Evolutionary conservation across 139 green algal species (phyloP).

Genomic region (Coelastrella sp.): DNA sequence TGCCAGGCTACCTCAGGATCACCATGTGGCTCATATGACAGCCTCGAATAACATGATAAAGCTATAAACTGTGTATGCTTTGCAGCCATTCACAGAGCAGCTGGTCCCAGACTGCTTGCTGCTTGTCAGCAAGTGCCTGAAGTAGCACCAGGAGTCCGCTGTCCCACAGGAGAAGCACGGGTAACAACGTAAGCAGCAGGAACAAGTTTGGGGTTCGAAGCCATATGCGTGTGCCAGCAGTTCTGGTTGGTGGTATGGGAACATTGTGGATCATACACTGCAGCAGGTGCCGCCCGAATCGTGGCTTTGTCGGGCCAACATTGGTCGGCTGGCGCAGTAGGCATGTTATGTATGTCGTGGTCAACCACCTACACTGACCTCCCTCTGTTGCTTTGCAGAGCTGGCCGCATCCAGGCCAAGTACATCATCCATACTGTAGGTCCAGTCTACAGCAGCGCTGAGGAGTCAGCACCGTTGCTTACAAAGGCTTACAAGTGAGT

Average conservation of each 20-base stretch:
- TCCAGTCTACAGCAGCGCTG: slow-evolving; percentile 77
- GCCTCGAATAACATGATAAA: too few relatives aligned
- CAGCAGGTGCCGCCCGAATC: too few relatives aligned
- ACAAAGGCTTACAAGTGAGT: slow-evolving; percentile 73
- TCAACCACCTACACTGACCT: too few relatives aligned
- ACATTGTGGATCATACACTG: too few relatives aligned
- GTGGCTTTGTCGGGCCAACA: too few relatives aligned
- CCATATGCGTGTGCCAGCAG: too few relatives aligned
- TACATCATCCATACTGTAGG: slow-evolving; percentile 96
- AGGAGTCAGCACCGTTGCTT: slow-evolving; percentile 73
- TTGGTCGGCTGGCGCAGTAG: too few relatives aligned
- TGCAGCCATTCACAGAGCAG: slow-evolving; percentile 88
- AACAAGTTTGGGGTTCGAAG: too few relatives aligned
- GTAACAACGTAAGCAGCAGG: slow-evolving; percentile 66
- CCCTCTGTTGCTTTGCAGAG: slow-evolving; percentile 49
- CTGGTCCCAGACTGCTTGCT: slow-evolving; percentile 77
- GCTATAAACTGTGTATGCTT: not conserved
- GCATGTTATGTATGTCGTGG: too few relatives aligned
- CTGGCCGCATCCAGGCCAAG: slow-evolving; percentile 73
- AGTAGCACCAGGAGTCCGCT: slow-evolving; percentile 73
- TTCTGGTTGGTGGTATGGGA: too few relatives aligned
- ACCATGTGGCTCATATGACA: too few relatives aligned
- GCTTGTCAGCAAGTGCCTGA: slow-evolving; percentile 77
- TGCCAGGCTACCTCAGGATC: too few relatives aligned
- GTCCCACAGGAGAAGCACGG: slow-evolving; percentile 84